These are phyloP conservation scores for Vigna trinervia DNA, from an alignment of 306 rosid species.

Conservation along the genomic window DNA sequence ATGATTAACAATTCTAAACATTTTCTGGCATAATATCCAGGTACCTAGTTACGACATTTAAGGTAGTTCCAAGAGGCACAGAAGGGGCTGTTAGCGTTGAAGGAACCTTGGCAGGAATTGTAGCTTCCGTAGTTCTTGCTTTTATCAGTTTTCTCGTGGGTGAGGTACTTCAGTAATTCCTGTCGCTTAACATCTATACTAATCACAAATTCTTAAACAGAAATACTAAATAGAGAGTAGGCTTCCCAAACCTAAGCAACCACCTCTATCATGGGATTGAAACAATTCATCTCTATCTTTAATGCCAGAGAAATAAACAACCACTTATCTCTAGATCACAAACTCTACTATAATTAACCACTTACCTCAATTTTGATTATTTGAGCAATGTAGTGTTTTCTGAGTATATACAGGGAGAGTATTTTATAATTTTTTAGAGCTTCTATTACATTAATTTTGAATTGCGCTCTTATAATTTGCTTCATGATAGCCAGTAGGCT, in stretches of 20 bases:
- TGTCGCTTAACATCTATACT: not conserved
- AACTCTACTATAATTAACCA: too few species aligned
- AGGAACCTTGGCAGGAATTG: slow-evolving; percentile 94
- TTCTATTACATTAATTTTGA: not conserved
- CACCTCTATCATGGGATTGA: not conserved
- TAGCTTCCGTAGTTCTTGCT: slow-evolving; percentile 80
- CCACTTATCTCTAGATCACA: not conserved
- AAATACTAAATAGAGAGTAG: too few species aligned
- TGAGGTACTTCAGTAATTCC: slow-evolving; percentile 63
- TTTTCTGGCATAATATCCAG: slow-evolving; percentile 51
- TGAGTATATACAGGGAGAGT: not conserved
- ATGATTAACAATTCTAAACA: slow-evolving; percentile 25
- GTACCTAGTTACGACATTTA: slow-evolving; percentile 89
- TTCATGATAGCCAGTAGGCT: not conserved
- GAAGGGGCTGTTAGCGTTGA: slow-evolving; percentile 97
- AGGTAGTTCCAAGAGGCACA: slow-evolving; percentile 95
- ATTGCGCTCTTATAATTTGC: slow-evolving; percentile 1
- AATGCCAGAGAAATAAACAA: not conserved
- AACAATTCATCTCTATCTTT: not conserved
- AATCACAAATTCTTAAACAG: not conserved
- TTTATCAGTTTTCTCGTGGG: slow-evolving; percentile 66
- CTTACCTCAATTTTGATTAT: too few species aligned
- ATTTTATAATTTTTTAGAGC: not conserved
- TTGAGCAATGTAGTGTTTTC: not conserved
- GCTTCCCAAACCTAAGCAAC: not conserved